Conservation (phyloP, 768 basidiomycete genomes). For the Austroboletus eburneus region DNA sequence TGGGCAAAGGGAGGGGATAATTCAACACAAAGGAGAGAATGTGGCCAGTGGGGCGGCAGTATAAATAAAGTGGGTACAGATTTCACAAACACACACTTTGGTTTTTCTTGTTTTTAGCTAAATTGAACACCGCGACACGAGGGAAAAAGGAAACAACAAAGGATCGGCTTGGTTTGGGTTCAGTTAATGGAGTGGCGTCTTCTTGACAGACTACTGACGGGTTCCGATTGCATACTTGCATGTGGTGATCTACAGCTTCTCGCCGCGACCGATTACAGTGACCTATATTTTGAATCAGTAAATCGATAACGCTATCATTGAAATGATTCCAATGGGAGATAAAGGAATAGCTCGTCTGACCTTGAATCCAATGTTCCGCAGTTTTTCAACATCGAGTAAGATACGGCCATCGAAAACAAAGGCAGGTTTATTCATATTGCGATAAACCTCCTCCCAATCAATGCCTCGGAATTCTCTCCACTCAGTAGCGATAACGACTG, state of each 20-base stretch:
- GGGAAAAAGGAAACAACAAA: not conserved
- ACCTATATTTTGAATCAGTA: constrained; percentile 35
- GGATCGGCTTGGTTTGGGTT: not conserved
- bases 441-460: constrained; percentile 85
- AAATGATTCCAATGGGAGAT: not conserved
- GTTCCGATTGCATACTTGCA: not conserved
- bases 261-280: constrained; percentile 56
- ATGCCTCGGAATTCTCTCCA: constrained; percentile 96
- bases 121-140: constrained; percentile 6
- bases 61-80: no score
- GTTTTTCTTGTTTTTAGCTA: constrained; percentile 10
- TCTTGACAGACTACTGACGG: not conserved
- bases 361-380: constrained; percentile 88
- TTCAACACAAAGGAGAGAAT: no score
- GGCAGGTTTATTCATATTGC: constrained; percentile 94
- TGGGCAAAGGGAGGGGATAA: no score
- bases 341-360: constrained; percentile 31
- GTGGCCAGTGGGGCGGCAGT: no score
- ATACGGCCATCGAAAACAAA: constrained; percentile 95
- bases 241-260: constrained; percentile 29
- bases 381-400: constrained; percentile 74
- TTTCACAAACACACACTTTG: not conserved
- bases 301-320: not conserved
- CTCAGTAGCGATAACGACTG: constrained; percentile 93
- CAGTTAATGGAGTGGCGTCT: constrained; percentile 10